These are phyloP conservation scores for sunflower (Helianthus annuus) DNA, from an alignment of 129 eudicot genomes.

Conservation along the genomic window DNA sequence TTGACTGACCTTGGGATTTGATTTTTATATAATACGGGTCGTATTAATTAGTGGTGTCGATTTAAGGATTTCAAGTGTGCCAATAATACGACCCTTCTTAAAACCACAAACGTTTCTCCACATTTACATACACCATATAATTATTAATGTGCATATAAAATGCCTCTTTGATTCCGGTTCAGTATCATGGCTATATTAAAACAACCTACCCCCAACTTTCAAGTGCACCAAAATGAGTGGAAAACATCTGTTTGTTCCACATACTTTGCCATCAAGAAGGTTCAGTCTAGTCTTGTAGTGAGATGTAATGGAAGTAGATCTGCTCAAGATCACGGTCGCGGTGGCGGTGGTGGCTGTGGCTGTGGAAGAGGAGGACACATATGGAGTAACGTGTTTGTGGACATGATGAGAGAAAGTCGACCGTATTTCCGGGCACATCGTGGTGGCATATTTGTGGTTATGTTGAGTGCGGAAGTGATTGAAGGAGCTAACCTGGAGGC, in stretches of 20 bases:
- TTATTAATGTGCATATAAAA: background rate
- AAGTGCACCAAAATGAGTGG: slow-evolving; percentile 4
- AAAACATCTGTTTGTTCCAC: slow-evolving; percentile 5
- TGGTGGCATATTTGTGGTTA: slow-evolving; percentile 55
- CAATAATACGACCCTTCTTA: no score
- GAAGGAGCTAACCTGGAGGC: slow-evolving; percentile 41
- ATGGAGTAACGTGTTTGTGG: slow-evolving; percentile 36
- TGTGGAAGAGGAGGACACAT: background rate
- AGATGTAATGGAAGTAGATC: slow-evolving; percentile 9
- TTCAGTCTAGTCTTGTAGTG: slow-evolving; percentile 2
- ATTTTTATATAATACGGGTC: no score
- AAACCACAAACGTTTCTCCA: slow-evolving; percentile 15
- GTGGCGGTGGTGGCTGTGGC: background rate
- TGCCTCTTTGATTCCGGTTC: background rate
- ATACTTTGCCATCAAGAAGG: slow-evolving; percentile 18
- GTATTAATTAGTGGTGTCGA: no score
- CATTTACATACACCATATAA: background rate
- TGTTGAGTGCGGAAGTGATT: slow-evolving; percentile 41
- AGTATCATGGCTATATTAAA: slow-evolving; percentile 20
- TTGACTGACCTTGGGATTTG: no score
- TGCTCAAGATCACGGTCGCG: background rate
- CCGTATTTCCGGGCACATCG: slow-evolving; percentile 57
- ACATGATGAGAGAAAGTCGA: slow-evolving; percentile 61
- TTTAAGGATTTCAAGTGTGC: no score
- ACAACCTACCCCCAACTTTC: slow-evolving; percentile 15